phyloP scores from a whole-genome alignment of 2,329 filamentous ascomycete genomes.

The Ophiosphaerella korrae region DNA sequence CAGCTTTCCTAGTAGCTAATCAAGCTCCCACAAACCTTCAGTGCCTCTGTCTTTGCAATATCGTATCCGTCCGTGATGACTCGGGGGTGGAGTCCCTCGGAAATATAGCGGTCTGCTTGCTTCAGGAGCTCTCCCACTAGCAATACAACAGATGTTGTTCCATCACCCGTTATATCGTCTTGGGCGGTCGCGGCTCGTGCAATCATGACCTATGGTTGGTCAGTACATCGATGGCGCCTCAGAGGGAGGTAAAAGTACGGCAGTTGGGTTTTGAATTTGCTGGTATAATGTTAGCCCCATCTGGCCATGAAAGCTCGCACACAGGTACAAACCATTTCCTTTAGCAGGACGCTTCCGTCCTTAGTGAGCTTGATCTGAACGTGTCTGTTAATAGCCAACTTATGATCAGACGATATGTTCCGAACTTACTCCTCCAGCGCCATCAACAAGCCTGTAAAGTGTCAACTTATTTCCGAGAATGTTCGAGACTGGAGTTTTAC shows the following conservation, averaged over 20 bases:
- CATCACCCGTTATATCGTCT: constrained; percentile 97
- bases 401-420: neutral
- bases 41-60: constrained; percentile 88
- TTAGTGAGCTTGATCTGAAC: constrained; percentile 95
- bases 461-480: constrained; percentile 49
- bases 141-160: constrained; percentile 94
- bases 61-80: constrained; percentile 98
- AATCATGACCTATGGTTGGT: constrained; percentile 63
- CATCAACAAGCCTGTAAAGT: constrained; percentile 62
- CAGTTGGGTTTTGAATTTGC: constrained; percentile 98
- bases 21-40: constrained; percentile 66
- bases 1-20: neutral
- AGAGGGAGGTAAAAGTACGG: constrained; percentile 59
- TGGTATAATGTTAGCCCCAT: constrained; percentile 30
- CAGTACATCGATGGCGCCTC: constrained; percentile 5
- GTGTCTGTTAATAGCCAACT: constrained; percentile 19
- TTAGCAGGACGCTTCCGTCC: constrained; percentile 86
- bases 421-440: constrained; percentile 60
- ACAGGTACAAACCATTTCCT: constrained; percentile 62
- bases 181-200: constrained; percentile 89
- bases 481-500: constrained; percentile 62
- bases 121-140: constrained; percentile 96
- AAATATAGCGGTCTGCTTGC: constrained; percentile 95
- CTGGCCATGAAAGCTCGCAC: neutral
- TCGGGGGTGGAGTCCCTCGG: constrained; percentile 93